Conservation (phyloP, 2,329 filamentous ascomycete species). For the Thelonectria discophora region DNA sequence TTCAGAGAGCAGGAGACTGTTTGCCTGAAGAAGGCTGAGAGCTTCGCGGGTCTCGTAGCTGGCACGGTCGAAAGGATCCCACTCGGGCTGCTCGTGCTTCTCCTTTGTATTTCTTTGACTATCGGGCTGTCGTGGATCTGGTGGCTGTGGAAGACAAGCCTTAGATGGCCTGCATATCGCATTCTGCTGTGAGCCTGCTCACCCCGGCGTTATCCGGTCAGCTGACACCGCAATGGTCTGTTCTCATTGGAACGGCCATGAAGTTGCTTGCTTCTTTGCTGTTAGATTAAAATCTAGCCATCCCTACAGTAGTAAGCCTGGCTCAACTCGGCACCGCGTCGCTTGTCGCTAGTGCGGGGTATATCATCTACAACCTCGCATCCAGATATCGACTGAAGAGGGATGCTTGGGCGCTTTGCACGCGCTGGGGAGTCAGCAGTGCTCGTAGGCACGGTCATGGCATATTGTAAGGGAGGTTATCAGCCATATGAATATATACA, state of each 20-base stretch:
- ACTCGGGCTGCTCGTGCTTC: neutral
- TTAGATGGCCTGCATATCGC: neutral
- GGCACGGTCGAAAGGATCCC: neutral
- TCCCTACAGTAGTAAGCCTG: neutral
- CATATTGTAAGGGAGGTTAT: no score
- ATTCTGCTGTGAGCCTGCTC: neutral
- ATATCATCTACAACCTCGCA: neutral
- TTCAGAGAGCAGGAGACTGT: no score
- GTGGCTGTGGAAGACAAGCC: neutral
- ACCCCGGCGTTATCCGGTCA: neutral
- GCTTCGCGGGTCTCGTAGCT: neutral
- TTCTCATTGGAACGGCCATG: neutral
- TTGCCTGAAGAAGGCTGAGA: neutral
- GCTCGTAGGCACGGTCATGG: no score
- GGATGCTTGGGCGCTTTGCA: no score
- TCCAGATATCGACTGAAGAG: no score
- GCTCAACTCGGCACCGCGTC: neutral
- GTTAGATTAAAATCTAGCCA: neutral
- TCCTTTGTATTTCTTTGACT: neutral
- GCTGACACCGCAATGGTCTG: neutral
- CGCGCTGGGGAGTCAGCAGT: no score
- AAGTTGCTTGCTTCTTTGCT: neutral
- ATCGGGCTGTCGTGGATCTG: neutral
- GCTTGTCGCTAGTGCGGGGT: neutral
- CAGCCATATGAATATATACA: no score